A percentile compares a stretch with the other conserved stretches of the same genome.
Conservation (phyloP, 495 filamentous ascomycete species). For the Aspergillus steynii region DNA sequence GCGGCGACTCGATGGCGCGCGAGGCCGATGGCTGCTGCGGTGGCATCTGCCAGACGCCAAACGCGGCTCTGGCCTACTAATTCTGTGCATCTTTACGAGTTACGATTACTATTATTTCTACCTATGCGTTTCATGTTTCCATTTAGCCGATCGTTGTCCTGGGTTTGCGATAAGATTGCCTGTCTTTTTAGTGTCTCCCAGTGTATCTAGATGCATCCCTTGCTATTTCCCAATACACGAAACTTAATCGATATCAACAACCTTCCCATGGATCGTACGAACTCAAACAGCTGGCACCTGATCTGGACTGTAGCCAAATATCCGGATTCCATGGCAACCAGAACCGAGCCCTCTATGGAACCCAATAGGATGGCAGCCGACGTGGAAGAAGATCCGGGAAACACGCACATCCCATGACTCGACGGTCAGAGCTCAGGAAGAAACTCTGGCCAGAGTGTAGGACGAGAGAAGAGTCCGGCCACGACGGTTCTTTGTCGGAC, state of each 20-base stretch:
- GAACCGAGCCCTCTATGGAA: neutral
- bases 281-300: neutral
- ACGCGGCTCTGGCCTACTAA: slow-evolving; percentile 5
- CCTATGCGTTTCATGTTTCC: neutral
- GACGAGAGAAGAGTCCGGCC: neutral
- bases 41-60: slow-evolving; percentile 13
- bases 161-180: neutral
- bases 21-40: slow-evolving; percentile 25
- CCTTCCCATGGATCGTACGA: neutral
- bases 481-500: neutral
- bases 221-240: neutral
- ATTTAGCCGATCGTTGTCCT: neutral
- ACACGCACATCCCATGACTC: neutral
- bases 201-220: neutral
- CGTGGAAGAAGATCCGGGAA: neutral
- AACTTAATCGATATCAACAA: neutral
- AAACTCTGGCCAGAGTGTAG: neutral
- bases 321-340: neutral
- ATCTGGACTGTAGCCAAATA: neutral
- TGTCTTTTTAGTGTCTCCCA: neutral
- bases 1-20: neutral
- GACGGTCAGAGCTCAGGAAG: no score
- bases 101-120: neutral
- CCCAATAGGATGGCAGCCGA: neutral
- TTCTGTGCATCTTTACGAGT: neutral